phyloP scores from a whole-genome alignment of 148 eudicot species.

The Vaccinium vitisidaea region DNA sequence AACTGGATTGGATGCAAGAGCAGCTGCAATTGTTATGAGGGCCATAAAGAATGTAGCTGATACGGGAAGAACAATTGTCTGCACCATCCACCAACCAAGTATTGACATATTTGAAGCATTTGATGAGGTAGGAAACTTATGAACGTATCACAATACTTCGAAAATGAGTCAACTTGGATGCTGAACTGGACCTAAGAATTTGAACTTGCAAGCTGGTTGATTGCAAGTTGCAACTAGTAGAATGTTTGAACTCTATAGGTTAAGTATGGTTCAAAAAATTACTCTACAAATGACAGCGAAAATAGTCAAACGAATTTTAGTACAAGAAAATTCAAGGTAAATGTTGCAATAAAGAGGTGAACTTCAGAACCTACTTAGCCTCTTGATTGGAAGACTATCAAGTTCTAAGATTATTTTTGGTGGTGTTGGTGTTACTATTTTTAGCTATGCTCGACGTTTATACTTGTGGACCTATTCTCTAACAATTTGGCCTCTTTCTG shows the following conservation, averaged over 20 bases:
- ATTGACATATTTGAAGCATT: slow-evolving; percentile 92
- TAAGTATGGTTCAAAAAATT: neutral
- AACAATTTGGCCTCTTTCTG: neutral
- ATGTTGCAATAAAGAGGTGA: neutral
- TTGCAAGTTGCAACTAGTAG: neutral
- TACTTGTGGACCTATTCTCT: neutral
- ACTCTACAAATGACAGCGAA: neutral
- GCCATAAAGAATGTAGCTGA: slow-evolving; percentile 68
- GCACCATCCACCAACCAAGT: slow-evolving; percentile 91
- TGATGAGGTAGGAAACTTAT: slow-evolving; percentile 61
- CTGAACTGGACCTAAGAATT: neutral
- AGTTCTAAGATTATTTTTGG: neutral
- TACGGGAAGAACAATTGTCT: slow-evolving; percentile 81
- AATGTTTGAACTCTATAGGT: neutral
- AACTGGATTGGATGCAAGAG: slow-evolving; percentile 84
- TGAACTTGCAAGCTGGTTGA: neutral
- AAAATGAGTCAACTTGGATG: neutral
- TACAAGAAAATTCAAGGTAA: neutral
- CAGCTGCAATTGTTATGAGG: slow-evolving; percentile 89
- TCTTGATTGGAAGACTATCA: neutral
- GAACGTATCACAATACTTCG: neutral
- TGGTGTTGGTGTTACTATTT: neutral
- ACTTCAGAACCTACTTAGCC: neutral
- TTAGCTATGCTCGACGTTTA: neutral
- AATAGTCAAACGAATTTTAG: neutral